phyloP scores from a whole-genome alignment of 495 filamentous ascomycete species.

The Evernia prunastri region DNA sequence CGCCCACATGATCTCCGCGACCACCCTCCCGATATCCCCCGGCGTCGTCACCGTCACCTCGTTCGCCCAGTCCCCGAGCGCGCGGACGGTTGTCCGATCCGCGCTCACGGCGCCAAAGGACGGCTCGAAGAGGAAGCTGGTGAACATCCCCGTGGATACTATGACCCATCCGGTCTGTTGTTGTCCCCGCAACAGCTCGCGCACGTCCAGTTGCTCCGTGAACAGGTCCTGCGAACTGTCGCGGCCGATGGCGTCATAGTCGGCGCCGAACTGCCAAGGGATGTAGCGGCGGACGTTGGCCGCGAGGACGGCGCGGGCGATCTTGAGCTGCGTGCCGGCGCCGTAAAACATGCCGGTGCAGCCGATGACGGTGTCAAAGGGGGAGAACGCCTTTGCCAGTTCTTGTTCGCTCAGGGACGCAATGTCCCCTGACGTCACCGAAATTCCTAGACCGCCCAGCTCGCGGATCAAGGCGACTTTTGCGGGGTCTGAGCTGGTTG shows the following conservation, averaged over 20 bases:
- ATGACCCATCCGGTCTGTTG: constrained; percentile 47
- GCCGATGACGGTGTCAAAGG: constrained; percentile 47
- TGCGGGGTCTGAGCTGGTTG: constrained; percentile 31
- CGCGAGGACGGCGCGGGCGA: constrained; percentile 44
- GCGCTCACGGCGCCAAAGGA: constrained; percentile 50
- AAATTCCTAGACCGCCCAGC: constrained; percentile 34
- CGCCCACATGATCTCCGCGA: too few species aligned
- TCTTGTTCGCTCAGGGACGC: constrained; percentile 29
- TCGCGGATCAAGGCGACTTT: constrained; percentile 28
- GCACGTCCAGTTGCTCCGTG: constrained; percentile 54
- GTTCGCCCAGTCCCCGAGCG: constrained; percentile 51
- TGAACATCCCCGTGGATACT: constrained; percentile 58
- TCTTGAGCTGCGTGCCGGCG: constrained; percentile 44
- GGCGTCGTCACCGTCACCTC: constrained; percentile 51
- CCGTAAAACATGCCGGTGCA: constrained; percentile 49
- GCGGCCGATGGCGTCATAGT: constrained; percentile 54
- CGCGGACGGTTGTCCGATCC: constrained; percentile 35
- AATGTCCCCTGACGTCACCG: constrained; percentile 44
- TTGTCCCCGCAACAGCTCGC: constrained; percentile 46
- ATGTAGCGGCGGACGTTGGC: constrained; percentile 44
- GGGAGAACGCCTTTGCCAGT: constrained; percentile 40
- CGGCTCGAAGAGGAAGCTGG: constrained; percentile 53
- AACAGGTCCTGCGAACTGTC: constrained; percentile 52
- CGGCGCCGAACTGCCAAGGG: constrained; percentile 63
- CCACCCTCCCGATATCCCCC: constrained; percentile 51